Conservation (phyloP, 768 basidiomycete species). For the Collybia nuda region DNA sequence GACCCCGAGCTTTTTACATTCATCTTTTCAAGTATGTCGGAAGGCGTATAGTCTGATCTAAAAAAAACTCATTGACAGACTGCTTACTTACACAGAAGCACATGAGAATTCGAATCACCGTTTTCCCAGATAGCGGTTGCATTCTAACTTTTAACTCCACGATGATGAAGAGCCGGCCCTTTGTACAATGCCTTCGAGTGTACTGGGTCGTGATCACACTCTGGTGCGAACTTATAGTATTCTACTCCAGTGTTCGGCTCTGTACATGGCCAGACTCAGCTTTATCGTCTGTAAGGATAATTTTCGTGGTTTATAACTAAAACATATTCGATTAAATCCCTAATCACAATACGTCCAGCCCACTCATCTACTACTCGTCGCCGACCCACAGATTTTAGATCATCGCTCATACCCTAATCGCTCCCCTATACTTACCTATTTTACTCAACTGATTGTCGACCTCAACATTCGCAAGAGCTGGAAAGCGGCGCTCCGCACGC, state of each 20-base stretch:
- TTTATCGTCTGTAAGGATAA: slow-evolving; percentile 26
- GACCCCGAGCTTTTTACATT: no score
- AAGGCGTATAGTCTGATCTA: no score
- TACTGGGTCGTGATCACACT: slow-evolving; percentile 63
- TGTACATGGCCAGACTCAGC: slow-evolving; percentile 65
- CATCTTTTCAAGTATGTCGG: no score
- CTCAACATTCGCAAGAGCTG: slow-evolving; percentile 85
- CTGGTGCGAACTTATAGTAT: slow-evolving; percentile 71
- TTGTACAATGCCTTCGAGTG: slow-evolving; percentile 48
- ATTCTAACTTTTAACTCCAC: slow-evolving; percentile 10
- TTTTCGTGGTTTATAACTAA: not conserved
- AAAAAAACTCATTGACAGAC: no score
- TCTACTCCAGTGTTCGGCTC: slow-evolving; percentile 40
- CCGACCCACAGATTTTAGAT: slow-evolving; percentile 89
- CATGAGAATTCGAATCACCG: no score
- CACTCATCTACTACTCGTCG: slow-evolving; percentile 72
- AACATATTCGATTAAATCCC: no score
- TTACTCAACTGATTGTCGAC: slow-evolving; percentile 72
- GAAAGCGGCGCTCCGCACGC: slow-evolving; percentile 58
- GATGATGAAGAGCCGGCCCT: slow-evolving; percentile 24
- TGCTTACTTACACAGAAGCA: no score
- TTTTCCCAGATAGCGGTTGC: no score
- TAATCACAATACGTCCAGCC: not conserved
- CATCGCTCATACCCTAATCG: slow-evolving; percentile 70
- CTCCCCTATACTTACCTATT: slow-evolving; percentile 47